Conservation (phyloP, 768 basidiomycete species). For the Aureoboletus auriporus region DNA sequence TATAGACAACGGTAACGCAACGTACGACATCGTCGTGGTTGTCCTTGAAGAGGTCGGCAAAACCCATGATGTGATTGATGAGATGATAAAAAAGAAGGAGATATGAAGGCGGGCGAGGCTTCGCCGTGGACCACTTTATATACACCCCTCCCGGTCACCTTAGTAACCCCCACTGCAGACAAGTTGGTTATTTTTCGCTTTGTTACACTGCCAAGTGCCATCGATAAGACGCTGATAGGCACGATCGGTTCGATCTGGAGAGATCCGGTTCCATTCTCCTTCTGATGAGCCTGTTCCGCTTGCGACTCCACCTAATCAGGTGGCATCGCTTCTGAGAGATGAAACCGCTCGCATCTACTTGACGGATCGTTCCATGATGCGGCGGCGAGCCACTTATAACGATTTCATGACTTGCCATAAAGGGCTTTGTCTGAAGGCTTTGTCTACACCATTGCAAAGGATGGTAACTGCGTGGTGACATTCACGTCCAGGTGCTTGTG, state of each 20-base stretch:
- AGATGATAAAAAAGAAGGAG: not conserved
- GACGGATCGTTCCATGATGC: not conserved
- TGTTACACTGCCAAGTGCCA: slow-evolving; percentile 7
- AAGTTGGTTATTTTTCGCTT: slow-evolving; percentile 14
- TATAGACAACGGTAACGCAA: not conserved
- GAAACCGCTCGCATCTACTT: too few relatives aligned
- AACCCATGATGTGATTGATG: slow-evolving; percentile 11
- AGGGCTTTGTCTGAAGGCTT: not conserved
- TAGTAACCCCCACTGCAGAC: slow-evolving; percentile 7
- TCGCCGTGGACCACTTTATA: slow-evolving; percentile 9
- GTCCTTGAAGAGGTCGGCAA: not conserved
- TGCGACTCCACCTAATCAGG: not conserved
- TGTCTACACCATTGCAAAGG: not conserved
- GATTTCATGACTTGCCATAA: too few relatives aligned
- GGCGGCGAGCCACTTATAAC: too few relatives aligned
- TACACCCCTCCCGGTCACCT: slow-evolving; percentile 9
- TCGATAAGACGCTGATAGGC: slow-evolving; percentile 19
- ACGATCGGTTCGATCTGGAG: slow-evolving; percentile 6
- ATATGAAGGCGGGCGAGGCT: not conserved
- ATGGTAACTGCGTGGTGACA: slow-evolving; percentile 3
- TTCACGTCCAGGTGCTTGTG: not conserved
- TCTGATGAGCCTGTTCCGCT: not conserved
- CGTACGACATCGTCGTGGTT: slow-evolving; percentile 5
- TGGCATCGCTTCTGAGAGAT: not conserved
- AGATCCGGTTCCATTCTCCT: not conserved